Percentiles rank a stretch among this genome's conserved stretches.
These are phyloP conservation scores for Hebeloma cylindrosporum DNA, from an alignment of 768 basidiomycete species.

Conservation along the genomic window DNA sequence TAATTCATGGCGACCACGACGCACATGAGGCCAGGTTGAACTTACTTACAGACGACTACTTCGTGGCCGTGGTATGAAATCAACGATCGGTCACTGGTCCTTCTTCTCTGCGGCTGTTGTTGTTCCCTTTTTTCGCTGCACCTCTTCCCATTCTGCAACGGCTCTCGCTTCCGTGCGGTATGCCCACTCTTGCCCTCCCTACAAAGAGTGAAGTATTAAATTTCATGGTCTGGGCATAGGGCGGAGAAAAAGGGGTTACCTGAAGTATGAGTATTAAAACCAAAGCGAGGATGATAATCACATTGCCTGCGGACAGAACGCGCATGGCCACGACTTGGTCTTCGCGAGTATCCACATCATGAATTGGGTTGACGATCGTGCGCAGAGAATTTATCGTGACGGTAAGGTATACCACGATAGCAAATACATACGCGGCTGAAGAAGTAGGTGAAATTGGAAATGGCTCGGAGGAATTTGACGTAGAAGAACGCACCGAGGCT, in stretches of 20 bases:
- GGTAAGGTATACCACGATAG: constrained; percentile 75
- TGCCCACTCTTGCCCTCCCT: constrained; percentile 89
- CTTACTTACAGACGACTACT: background rate
- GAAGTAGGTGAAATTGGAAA: constrained; percentile 4
- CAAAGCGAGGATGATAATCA: constrained; percentile 73
- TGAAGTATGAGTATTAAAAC: constrained; percentile 68
- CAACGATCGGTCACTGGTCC: constrained; percentile 34
- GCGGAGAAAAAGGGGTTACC: constrained; percentile 39
- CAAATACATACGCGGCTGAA: constrained; percentile 73
- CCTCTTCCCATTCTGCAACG: constrained; percentile 31
- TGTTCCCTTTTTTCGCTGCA: constrained; percentile 30
- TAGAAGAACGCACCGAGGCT: constrained; percentile 64
- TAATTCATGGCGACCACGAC: background rate
- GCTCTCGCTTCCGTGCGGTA: constrained; percentile 56
- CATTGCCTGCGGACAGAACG: constrained; percentile 83
- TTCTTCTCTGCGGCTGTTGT: constrained; percentile 35
- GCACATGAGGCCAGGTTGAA: background rate
- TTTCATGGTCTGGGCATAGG: background rate
- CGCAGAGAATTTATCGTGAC: constrained; percentile 79
- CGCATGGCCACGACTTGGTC: constrained; percentile 80
- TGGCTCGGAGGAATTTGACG: background rate
- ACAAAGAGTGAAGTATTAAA: constrained; percentile 14
- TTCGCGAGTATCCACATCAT: constrained; percentile 51
- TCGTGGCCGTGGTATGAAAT: background rate
- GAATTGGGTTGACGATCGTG: constrained; percentile 65